Percentiles rank a stretch among this genome's conserved stretches.
phyloP scores from a whole-genome alignment of 192 early-diverging fungal genomes.

The Funneliformis mosseae region DNA sequence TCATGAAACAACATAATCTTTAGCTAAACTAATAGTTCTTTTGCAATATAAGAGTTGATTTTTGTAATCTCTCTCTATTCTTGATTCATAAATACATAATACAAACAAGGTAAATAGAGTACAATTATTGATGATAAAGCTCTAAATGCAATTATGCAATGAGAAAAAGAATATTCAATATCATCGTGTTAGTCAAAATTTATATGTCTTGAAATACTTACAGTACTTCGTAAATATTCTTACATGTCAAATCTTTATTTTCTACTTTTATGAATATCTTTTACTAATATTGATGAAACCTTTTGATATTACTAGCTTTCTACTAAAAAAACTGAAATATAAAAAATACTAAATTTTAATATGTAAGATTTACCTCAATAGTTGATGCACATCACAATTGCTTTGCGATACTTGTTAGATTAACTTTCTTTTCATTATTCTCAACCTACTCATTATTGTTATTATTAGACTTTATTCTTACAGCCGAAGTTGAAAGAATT shows the following conservation, averaged over 20 bases:
- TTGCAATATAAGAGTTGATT: constrained; percentile 33
- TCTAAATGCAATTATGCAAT: constrained; percentile 37
- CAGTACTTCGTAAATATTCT: constrained; percentile 23
- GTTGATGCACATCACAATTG: constrained; percentile 4
- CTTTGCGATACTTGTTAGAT: neutral
- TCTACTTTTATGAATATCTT: neutral
- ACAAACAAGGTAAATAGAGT: constrained; percentile 35
- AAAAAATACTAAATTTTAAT: neutral
- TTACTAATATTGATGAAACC: constrained; percentile 13
- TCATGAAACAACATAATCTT: constrained; percentile 34
- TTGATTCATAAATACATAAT: constrained; percentile 32
- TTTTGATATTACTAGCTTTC: constrained; percentile 6
- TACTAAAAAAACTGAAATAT: constrained; percentile 26
- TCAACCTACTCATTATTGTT: neutral
- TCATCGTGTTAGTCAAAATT: neutral
- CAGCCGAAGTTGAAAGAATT: too few relatives aligned
- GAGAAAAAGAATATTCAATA: constrained; percentile 21
- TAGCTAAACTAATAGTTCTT: constrained; percentile 26
- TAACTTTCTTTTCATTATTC: constrained; percentile 5
- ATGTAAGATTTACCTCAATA: constrained; percentile 3
- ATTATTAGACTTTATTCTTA: too few relatives aligned
- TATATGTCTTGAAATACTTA: constrained; percentile 21
- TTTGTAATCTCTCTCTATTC: constrained; percentile 34
- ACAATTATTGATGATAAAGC: constrained; percentile 39
- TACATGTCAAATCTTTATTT: neutral